Percentiles rank a stretch among this genome's conserved stretches.
Evolutionary conservation across 2,329 filamentous ascomycete species (phyloP).

Genomic region (Fusarium sp.): DNA sequence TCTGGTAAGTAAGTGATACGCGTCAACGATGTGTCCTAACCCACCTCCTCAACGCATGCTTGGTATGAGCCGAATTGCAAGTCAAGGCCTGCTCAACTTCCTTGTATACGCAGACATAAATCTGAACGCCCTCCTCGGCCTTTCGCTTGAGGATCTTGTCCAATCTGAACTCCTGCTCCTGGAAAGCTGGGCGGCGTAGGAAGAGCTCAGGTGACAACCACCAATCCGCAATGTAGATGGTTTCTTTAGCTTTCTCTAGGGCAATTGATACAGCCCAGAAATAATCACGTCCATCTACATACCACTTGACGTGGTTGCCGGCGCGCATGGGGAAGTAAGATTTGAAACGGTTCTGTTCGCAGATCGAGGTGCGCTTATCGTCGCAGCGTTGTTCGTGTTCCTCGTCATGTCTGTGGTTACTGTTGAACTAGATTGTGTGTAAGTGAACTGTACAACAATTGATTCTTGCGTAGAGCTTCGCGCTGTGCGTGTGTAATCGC

Average conservation of each 20-base stretch:
- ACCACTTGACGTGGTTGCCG: constrained; percentile 94
- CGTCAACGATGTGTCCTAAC: background rate
- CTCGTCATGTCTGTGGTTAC: constrained; percentile 93
- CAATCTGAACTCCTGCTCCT: constrained; percentile 86
- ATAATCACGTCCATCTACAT: constrained; percentile 95
- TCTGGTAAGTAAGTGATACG: background rate
- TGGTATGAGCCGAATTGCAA: constrained; percentile 94
- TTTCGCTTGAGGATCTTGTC: constrained; percentile 89
- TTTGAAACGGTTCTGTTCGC: constrained; percentile 83
- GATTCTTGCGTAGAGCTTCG: background rate
- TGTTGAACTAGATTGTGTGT: constrained; percentile 71
- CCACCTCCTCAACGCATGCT: constrained; percentile 64
- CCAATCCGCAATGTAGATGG: constrained; percentile 97
- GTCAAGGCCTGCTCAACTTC: constrained; percentile 86
- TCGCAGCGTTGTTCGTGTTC: constrained; percentile 89
- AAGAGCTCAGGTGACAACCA: constrained; percentile 94
- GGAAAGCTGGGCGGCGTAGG: constrained; percentile 84
- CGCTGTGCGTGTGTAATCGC: background rate
- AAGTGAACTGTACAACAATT: background rate
- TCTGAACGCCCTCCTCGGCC: constrained; percentile 93
- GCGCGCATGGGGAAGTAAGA: constrained; percentile 91
- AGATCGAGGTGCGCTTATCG: constrained; percentile 79
- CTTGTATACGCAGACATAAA: constrained; percentile 93
- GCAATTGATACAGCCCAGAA: constrained; percentile 93
- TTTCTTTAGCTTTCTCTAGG: constrained; percentile 89